Evolutionary conservation across 805 yeast species (phyloP).

Genomic region (Yarrowia sp.): DNA sequence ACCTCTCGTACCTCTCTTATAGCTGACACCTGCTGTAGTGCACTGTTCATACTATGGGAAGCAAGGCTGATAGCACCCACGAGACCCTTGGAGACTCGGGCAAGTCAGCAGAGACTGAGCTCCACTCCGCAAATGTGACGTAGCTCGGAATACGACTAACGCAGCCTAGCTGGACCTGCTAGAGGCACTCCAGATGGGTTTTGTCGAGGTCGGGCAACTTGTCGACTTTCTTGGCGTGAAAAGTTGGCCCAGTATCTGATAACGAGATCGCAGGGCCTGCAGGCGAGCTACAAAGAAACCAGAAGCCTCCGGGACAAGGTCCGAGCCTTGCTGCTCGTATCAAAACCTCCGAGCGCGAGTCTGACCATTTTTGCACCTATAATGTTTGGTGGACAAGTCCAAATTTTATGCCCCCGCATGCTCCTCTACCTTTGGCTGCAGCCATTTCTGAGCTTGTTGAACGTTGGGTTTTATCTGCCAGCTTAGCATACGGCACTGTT

Average conservation of each 20-base stretch:
- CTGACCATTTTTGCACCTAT: background rate
- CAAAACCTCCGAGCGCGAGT: too few relatives aligned
- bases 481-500: conserved; percentile 23
- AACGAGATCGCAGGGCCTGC: background rate
- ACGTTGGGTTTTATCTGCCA: conserved; percentile 26
- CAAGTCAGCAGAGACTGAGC: too few relatives aligned
- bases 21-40: too few relatives aligned
- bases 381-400: conserved; percentile 9
- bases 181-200: background rate
- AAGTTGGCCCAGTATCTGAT: background rate
- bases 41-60: too few relatives aligned
- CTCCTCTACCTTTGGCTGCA: conserved; percentile 23
- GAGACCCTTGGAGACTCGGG: too few relatives aligned
- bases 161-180: conserved; percentile 4
- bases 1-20: too few relatives aligned
- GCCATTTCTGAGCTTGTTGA: conserved; percentile 24
- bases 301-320: too few relatives aligned
- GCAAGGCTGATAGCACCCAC: too few relatives aligned
- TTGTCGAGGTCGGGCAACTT: background rate
- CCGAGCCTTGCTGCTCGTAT: too few relatives aligned
- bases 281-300: background rate
- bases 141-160: background rate
- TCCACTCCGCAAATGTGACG: background rate
- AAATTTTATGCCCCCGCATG: conserved; percentile 25
- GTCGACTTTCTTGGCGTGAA: background rate